Base-by-base conservation (phyloP, 2,329 filamentous ascomycete species). In the Dothideomycetidae sp. region DNA sequence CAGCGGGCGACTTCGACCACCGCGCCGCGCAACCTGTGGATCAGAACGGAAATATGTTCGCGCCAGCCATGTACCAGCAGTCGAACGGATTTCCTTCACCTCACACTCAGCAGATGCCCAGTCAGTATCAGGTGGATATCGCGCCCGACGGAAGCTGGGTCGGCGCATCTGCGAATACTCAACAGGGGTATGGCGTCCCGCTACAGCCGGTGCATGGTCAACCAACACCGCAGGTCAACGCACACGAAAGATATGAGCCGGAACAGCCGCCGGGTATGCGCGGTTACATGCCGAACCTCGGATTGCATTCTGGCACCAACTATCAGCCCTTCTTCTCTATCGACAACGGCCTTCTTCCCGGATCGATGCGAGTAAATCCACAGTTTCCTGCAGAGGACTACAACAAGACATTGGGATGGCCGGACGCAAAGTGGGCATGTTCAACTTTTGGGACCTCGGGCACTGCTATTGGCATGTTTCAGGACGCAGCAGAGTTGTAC, bases 401-500 rank as follows among this genome's bases (percentile, higher is more conserved):
- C 17, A 28, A 28, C 28, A 37, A 37, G 35, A 37, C 26, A 26
- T 17, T 18, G 26, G 35, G 31, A 23, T 37, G 35, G 35, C 35
- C 35, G 4, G 28, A 37, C 15, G 35, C 35, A 29, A 23, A 37
- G 12, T 37, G 35, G 35, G 35, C 35, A 15, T 37, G 35, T 28
- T 12, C 29, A 26, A 23, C 29, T 11, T 37, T 16, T 11, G 14
- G 16, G 23, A 17, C 17, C 11, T 9, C 19, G 5, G 14, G 16
- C n/a, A 13, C 30, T 18, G 3, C 26, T 7, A 23, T 9, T n/a
- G 18, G 2, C 16, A 23, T 37, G 15, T 37, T 29, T 13, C 37
- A 40, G 10, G 37, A 31, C 11, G 15, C 31, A 7, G 31, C 37
- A n/a, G 31, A 30, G 17, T 31, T 52, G 37, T 52, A 53, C 30